Conservation (phyloP, 75 land plant species). For the Sequoia sempervirens region DNA sequence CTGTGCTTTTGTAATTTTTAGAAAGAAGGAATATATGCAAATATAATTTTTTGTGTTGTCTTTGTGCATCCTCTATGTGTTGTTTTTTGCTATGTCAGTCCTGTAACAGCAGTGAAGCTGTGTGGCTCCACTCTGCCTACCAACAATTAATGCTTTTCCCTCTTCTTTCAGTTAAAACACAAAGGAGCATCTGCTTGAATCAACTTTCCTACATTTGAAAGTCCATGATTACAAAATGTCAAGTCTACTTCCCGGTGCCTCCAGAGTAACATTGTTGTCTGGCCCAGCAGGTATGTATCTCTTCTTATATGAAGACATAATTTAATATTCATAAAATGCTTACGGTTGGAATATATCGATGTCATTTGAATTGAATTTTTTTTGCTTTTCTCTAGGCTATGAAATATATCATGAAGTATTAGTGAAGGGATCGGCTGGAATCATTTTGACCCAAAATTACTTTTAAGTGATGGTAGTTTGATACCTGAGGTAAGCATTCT, state of each 20-base stretch:
- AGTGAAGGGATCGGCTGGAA: constrained; percentile 22
- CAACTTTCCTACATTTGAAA: constrained; percentile 19
- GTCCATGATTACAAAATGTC: constrained; percentile 10
- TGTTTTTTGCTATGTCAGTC: too few species aligned
- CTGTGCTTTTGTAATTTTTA: too few species aligned
- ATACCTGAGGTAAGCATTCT: constrained; percentile 5
- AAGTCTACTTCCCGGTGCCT: neutral
- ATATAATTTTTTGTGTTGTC: too few species aligned
- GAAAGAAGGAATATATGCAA: too few species aligned
- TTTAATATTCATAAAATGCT: neutral
- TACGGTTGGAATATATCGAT: neutral
- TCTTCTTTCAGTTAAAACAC: constrained; percentile 23
- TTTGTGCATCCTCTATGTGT: too few species aligned
- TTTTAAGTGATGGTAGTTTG: constrained; percentile 15
- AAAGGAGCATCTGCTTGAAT: constrained; percentile 13
- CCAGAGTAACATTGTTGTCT: constrained; percentile 18
- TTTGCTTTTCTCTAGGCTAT: constrained; percentile 10
- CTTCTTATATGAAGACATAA: neutral
- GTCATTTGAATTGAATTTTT: neutral
- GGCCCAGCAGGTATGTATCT: constrained; percentile 23
- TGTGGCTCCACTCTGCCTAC: too few species aligned
- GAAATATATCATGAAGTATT: constrained; percentile 26
- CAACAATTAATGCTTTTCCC: too few species aligned
- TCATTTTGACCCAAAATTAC: constrained; percentile 8
- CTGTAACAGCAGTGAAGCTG: too few species aligned